Base-by-base conservation (phyloP, 2,329 filamentous ascomycete species). In the Fonsecaea monophora region DNA sequence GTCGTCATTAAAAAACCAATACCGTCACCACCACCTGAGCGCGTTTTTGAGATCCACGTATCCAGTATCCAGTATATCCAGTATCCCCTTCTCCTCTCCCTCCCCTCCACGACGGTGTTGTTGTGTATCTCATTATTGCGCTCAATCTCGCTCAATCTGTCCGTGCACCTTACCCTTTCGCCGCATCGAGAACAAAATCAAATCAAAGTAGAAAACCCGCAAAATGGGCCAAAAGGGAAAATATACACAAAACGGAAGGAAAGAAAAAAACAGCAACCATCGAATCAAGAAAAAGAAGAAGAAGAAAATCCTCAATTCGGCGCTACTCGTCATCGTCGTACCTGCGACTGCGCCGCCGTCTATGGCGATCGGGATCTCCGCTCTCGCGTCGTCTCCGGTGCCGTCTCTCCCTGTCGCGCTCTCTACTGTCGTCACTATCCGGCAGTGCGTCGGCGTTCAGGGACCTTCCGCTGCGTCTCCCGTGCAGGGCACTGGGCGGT, bases 331-430 rank as follows among this genome's bases (percentile, higher is more conserved):
- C 63, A 15, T 69, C 67, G 13, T 67, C 61, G 30, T 69, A 65
- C 21, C 58, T 42, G 48, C 64, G 64, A 65, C 67, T 69, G 21
- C 60, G 62, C 32, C 67, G 38, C 40, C 64, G 56, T 56, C 64
- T 38, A 42, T 66, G 60, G 15, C 62, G 32, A 18, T 69, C 67
- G 15, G 60, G 60, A 54, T 64, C 67, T 25, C 67, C 59, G 37
- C 56, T 58, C n/a, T 69, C 67, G 15, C 61, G 38, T 35, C 58
- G 34, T 37, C 57, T n/a, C 34, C 62, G 12, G 34, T 59, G 57
- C 38, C 64, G 58, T 8, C 53, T 35, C 21, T 45, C 53, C 35
- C n/a, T 2, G 8, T 53, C 59, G 18, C 56, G 37, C 5, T 60
- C 40, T 32, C 57, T 50, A 18, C 40, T 48, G 45, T 60, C 57